A percentile compares a stretch with the other conserved stretches of the same genome.
These are phyloP conservation scores for Alternaria angustiovoidea DNA, from an alignment of 2,329 filamentous ascomycete genomes.

Conservation along the genomic window DNA sequence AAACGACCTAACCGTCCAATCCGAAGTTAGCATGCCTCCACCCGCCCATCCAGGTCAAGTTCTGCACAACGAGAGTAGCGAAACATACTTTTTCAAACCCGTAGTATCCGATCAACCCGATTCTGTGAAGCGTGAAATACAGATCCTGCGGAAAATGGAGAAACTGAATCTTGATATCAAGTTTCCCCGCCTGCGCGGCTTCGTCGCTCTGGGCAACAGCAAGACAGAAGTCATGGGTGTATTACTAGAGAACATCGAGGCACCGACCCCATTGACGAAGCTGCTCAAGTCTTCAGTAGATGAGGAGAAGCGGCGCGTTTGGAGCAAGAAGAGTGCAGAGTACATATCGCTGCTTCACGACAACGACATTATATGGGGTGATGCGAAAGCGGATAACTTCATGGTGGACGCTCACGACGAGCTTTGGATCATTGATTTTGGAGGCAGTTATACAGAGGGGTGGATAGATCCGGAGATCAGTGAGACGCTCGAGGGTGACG, in stretches of 20 bases:
- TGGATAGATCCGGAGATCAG: slow-evolving; percentile 52
- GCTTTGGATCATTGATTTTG: slow-evolving; percentile 54
- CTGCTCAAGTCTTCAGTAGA: slow-evolving; percentile 20
- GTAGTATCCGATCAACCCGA: slow-evolving; percentile 23
- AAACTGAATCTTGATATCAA: slow-evolving; percentile 21
- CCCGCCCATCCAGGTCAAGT: slow-evolving; percentile 30
- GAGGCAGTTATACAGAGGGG: slow-evolving; percentile 51
- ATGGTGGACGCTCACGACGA: slow-evolving; percentile 50
- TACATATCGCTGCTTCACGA: slow-evolving; percentile 21
- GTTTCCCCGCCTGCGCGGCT: slow-evolving; percentile 17
- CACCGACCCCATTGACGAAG: slow-evolving; percentile 21
- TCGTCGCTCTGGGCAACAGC: slow-evolving; percentile 19
- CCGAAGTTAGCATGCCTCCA: slow-evolving; percentile 26
- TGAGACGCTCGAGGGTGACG: slow-evolving; percentile 51
- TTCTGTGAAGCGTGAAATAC: slow-evolving; percentile 27
- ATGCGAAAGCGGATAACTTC: slow-evolving; percentile 48
- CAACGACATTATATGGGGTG: slow-evolving; percentile 36
- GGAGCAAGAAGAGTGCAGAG: slow-evolving; percentile 20
- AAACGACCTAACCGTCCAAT: slow-evolving; percentile 23
- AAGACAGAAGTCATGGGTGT: slow-evolving; percentile 25
- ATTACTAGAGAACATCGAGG: slow-evolving; percentile 20
- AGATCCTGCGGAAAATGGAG: slow-evolving; percentile 19
- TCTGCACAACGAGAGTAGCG: not conserved
- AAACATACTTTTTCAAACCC: slow-evolving; percentile 28
- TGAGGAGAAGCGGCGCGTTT: slow-evolving; percentile 12